Evolutionary conservation across 805 yeast genomes (phyloP).

Genomic region (Saccharomycopsis selenospora): DNA sequence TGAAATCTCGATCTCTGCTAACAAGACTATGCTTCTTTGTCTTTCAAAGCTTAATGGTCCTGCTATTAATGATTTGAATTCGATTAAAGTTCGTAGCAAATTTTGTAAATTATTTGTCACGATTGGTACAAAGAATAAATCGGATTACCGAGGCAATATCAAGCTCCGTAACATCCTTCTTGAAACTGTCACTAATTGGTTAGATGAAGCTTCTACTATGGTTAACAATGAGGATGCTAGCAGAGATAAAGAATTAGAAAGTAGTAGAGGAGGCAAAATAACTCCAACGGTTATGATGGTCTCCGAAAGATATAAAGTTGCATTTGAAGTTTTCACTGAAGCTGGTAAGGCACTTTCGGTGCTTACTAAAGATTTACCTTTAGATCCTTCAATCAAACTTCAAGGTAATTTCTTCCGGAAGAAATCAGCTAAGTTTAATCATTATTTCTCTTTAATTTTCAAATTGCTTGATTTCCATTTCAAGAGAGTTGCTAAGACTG

Average conservation of each 20-base stretch:
- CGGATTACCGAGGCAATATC: neutral
- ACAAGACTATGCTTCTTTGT: neutral
- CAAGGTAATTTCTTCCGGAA: neutral
- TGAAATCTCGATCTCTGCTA: neutral
- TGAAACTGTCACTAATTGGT: slow-evolving; percentile 6
- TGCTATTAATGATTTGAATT: neutral
- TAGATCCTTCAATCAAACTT: slow-evolving; percentile 1
- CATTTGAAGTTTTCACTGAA: neutral
- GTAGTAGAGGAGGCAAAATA: neutral
- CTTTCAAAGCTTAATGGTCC: neutral
- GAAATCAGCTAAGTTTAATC: neutral
- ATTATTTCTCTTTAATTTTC: neutral
- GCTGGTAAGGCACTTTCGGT: slow-evolving; percentile 6
- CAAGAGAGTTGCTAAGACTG: neutral
- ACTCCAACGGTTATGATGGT: neutral
- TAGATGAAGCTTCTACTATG: slow-evolving; percentile 1
- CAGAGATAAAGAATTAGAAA: neutral
- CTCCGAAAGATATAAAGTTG: neutral
- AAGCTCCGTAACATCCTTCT: slow-evolving; percentile 1
- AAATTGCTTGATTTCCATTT: neutral
- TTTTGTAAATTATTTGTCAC: neutral
- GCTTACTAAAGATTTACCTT: slow-evolving; percentile 2
- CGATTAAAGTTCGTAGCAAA: neutral
- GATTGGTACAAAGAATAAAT: neutral
- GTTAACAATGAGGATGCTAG: neutral